A percentile compares a stretch with the other conserved stretches of the same genome.
Conservation (phyloP, 164 flowering plant genomes). For the Amborella trichopoda region DNA sequence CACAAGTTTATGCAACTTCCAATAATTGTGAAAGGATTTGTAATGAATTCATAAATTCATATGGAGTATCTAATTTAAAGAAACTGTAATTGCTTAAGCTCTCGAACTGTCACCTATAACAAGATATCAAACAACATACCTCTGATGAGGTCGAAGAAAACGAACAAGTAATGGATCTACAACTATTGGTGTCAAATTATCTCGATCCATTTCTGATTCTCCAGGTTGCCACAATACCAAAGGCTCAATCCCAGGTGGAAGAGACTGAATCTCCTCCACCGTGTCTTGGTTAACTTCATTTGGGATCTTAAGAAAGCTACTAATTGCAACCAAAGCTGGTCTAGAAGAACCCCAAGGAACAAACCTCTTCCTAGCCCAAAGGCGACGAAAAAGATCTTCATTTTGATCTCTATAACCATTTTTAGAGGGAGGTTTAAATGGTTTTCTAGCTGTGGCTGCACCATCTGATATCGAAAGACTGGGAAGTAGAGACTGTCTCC, state of each 20-base stretch:
- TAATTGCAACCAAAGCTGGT: constrained; percentile 38
- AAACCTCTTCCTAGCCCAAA: constrained; percentile 76
- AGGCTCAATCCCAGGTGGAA: constrained; percentile 86
- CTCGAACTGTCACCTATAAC: no score
- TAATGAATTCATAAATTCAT: no score
- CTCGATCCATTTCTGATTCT: constrained; percentile 27
- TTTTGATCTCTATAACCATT: constrained; percentile 41
- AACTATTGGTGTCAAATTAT: constrained; percentile 20
- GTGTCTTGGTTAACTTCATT: constrained; percentile 21
- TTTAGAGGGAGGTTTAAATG: constrained; percentile 79
- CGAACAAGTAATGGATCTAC: constrained; percentile 84
- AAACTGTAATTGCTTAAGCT: no score
- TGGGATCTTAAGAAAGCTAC: constrained; percentile 22
- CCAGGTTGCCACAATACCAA: constrained; percentile 84
- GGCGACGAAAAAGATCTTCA: constrained; percentile 59
- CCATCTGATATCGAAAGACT: constrained; percentile 72
- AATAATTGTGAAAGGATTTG: no score
- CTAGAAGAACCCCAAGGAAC: constrained; percentile 91
- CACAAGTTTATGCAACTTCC: no score
- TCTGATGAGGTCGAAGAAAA: constrained; percentile 96
- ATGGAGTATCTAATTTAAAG: no score
- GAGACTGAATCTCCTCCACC: constrained; percentile 31
- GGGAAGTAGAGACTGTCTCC: constrained; percentile 73
- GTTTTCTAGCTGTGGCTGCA: constrained; percentile 79
- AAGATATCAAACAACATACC: constrained; percentile 35